Evolutionary conservation across 2,329 filamentous ascomycete species (phyloP), one percentile per base, ranked within the genome.

Genomic region (Diaporthe sp.): DNA sequence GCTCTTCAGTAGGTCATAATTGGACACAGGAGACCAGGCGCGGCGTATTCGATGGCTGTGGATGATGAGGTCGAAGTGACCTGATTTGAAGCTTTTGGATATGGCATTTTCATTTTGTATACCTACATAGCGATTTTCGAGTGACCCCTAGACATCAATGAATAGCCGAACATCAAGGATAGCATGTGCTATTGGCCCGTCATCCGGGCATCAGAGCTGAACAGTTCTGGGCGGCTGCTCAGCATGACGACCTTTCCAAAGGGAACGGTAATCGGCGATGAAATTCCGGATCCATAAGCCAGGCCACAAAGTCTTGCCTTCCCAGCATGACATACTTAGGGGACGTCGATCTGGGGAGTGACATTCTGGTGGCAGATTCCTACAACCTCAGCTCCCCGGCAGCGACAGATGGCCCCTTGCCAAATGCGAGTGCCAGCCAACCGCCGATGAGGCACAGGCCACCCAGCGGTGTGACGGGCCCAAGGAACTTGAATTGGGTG

Each of bases 381-480:
- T 72, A 76, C 61, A 76, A 37, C 57, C 73, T 74, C 39, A 76
- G 37, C n/a, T 75, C 75, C 15, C 72, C 75, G 44, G 58, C 75
- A 7, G 61, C n/a, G 28, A 72, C 34, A 19, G 74, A 49, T 28
- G 75, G 75, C 5, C 75, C 75, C 77, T 78, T 79, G 34, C 78
- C 76, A 68, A 81, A 79, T 2, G 84, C 84, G 34, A 88, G 80
- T 34, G 84, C 81, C 71, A 89, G 81, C 92, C 91, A 94, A 0
- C 92, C 92, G 1, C 87, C 90, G 80, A 94, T 93, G 78, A 94
- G 84, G 75, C 88, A 92, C 68, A 92, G 78, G 0, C 92, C 92
- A 0, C 92, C 92, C 1, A 94, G 75, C 19, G 92, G 92, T 68
- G 92, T 94, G 17, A 93, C 88, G 0, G 92, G 92, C 0, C 92